phyloP scores from a whole-genome alignment of 768 basidiomycete genomes.

The Hericium rajendrae region DNA sequence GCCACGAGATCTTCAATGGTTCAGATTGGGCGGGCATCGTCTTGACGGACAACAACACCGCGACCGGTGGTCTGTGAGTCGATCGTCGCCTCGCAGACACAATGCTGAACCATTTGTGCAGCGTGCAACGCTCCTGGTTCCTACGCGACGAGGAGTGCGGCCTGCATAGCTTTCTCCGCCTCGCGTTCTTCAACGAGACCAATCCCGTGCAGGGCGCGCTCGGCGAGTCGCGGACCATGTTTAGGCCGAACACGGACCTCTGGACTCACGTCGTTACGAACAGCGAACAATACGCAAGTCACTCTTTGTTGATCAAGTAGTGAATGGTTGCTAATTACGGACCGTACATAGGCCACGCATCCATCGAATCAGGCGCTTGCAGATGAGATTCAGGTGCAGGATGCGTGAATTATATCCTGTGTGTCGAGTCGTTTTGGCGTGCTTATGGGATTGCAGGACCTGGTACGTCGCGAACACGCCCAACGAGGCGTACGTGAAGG shows the following conservation, averaged over 20 bases:
- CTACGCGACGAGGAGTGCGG: constrained; percentile 19
- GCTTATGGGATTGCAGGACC: constrained; percentile 8
- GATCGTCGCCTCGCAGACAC: neutral
- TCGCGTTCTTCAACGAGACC: constrained; percentile 17
- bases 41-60: constrained; percentile 18
- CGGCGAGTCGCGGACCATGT: constrained; percentile 23
- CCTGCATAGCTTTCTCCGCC: constrained; percentile 19
- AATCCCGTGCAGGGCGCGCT: constrained; percentile 13
- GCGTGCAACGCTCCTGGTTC: constrained; percentile 21
- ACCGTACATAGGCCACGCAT: neutral
- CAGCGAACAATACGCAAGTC: constrained; percentile 18
- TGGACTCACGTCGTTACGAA: constrained; percentile 21
- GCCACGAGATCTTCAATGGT: constrained; percentile 9
- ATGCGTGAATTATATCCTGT: neutral
- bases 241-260: constrained; percentile 17
- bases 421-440: neutral
- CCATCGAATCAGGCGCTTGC: neutral
- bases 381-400: neutral
- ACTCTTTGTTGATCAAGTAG: neutral
- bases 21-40: constrained; percentile 18
- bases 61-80: constrained; percentile 6
- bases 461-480: constrained; percentile 21
- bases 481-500: constrained; percentile 17
- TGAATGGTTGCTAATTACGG: neutral
- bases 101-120: neutral